These are phyloP conservation scores for Dendrobium catenatum DNA, from an alignment of 106 monocot species.

Conservation along the genomic window DNA sequence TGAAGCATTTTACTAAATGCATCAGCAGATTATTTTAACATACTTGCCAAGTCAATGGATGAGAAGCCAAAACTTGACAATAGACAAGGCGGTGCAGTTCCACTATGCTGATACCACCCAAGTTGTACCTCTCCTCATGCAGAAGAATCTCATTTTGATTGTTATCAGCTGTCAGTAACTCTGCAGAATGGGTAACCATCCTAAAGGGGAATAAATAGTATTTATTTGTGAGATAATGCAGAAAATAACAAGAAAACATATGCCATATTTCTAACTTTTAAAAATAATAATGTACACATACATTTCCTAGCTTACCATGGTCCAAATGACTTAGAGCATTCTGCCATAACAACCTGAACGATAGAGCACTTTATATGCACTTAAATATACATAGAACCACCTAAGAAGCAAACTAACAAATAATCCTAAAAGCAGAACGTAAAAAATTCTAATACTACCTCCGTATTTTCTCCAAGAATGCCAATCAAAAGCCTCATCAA, in stretches of 20 bases:
- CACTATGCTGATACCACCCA: slow-evolving; percentile 81
- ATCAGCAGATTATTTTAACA: slow-evolving; percentile 12
- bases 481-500: slow-evolving; percentile 54
- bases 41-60: slow-evolving; percentile 91
- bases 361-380: slow-evolving; percentile 5
- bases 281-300: background rate
- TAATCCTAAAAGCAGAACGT: background rate
- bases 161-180: slow-evolving; percentile 61
- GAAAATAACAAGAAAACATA: slow-evolving; percentile 1
- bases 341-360: slow-evolving; percentile 79
- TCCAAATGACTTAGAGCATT: slow-evolving; percentile 83
- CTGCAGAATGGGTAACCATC: slow-evolving; percentile 86
- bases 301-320: slow-evolving; percentile 60
- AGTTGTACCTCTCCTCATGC: slow-evolving; percentile 77
- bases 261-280: background rate
- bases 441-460: slow-evolving; percentile 28
- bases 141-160: slow-evolving; percentile 63
- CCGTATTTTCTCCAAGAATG: slow-evolving; percentile 79
- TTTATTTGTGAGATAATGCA: slow-evolving; percentile 13
- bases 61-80: slow-evolving; percentile 89
- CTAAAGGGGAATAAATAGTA: slow-evolving; percentile 26
- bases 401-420: background rate
- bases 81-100: slow-evolving; percentile 85
- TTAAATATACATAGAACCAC: slow-evolving; percentile 3
- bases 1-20: background rate